Base-by-base conservation (phyloP, 177 flowering plant genomes). In the Vitis hybrid region DNA sequence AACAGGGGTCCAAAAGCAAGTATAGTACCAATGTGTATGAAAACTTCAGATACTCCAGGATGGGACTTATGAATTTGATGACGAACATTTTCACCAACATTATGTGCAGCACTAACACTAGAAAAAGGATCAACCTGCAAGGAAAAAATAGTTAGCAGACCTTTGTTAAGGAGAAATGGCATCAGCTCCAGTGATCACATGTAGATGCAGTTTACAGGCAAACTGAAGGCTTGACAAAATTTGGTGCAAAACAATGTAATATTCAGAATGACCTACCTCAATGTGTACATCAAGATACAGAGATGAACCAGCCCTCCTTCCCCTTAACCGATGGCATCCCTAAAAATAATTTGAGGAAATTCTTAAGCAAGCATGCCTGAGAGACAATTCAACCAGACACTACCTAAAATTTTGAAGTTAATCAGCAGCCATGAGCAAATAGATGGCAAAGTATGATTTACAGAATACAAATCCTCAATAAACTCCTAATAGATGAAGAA, bases 41-140 rank as follows among this genome's bases (percentile, higher is more conserved):
- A 95, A 71, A 93, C 92, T 84, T 95, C 99, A 51, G 97, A 67
- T 30, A 95, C 92, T 82, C 84, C 89, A 52, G 84, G 82, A 78
- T 95, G 95, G 56, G 78, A 76, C 15, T 77, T 75, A 48, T 87
- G 93, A 76, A 95, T 86, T 62, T 80, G 85, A 50, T 61, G 80
- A 41, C 95, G 96, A 65, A 93, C 98, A 80, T 71, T 81, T 79
- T 95, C 97, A 51, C 94, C 97, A 66, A 93, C 77, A 58, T 83
- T 87, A 83, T 93, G 97, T 24, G 93, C 99, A 78, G 88, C 93
- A 82, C 92, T 90, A 58, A 95, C 97, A 81, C 97, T 95, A 35
- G 74, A 81, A 75, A 93, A 93, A 11, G 98, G 97, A 82, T 96
- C 97, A 59, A 96, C 99, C 99, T 92, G 81, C 69, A 79, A 77